Base-by-base conservation (phyloP, 371 early-diverging fungal genomes). In the Mucor irregularis region DNA sequence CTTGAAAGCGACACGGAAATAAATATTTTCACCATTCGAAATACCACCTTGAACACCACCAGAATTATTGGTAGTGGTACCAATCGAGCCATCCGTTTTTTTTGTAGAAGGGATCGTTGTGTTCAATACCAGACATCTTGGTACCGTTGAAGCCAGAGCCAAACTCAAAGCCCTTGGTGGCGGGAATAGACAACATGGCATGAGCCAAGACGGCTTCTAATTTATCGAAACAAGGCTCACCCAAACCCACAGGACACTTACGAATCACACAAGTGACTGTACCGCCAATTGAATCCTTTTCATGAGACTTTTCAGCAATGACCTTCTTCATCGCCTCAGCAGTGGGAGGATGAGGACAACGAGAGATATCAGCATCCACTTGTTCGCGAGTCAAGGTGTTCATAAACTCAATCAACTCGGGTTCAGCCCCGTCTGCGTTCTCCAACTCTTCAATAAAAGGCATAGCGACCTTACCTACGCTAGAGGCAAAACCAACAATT, bases 41-140 rank as follows among this genome's bases (percentile, higher is more conserved):
- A 98, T 98, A 43, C 98, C 98, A 33, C 98, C 98, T 80, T 96
- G 97, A 44, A 96, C 90, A 62, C 98, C 98, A 28, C 98, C 98
- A 29, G 94, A 94, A 66, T 91, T 83, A 73, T 98, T 98, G 8
- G 96, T 95, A 29, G 47, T 65, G 6, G 98, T 98, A 40, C 93
- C 86, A 61, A 96, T 69, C 0, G 72, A 64, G 56, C 86, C 84
- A 37, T 76, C 78, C 17, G n/a, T 67, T 64, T 58, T 74, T 83
- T 17, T 70, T 71, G 16, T 86, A 79, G 72, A 93, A 98, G n/a
- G 90, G 76, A 62, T 98, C 98, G 58, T 98, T 98, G 72, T 98
- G 98, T 45, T 89, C 69, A 66, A 88, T 88, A 28, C 98, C 98
- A 1, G 86, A 79, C 66, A 96, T 87, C 26, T 77, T 78, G 2